Evolutionary conservation across 179 eudicot genomes (phyloP).

Genomic region (Actinidia chinensis): DNA sequence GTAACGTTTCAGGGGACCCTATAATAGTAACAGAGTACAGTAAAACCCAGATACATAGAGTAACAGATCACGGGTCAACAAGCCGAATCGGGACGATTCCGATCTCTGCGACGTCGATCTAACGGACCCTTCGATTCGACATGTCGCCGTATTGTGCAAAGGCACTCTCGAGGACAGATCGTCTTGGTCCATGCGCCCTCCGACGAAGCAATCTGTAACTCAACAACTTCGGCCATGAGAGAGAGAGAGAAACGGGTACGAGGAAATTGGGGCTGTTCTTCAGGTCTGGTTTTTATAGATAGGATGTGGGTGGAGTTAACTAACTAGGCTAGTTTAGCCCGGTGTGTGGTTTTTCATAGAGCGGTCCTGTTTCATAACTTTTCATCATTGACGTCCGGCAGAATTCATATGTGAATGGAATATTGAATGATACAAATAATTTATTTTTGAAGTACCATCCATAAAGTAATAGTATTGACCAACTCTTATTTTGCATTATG

Average conservation of each 20-base stretch:
- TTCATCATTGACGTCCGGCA: no score
- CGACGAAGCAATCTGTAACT: slow-evolving; percentile 90
- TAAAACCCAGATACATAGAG: slow-evolving; percentile 41
- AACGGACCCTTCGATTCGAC: slow-evolving; percentile 90
- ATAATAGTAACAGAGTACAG: slow-evolving; percentile 10
- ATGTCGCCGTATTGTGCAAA: slow-evolving; percentile 75
- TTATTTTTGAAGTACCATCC: no score
- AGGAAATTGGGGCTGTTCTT: no score
- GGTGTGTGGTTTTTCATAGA: no score
- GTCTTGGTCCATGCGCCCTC: slow-evolving; percentile 97
- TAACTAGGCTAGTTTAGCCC: no score
- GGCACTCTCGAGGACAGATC: slow-evolving; percentile 54
- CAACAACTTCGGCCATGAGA: slow-evolving; percentile 58
- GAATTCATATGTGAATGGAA: no score
- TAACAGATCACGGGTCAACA: slow-evolving; percentile 30
- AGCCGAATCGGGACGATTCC: slow-evolving; percentile 32
- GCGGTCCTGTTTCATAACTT: no score
- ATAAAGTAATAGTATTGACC: no score
- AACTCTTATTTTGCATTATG: no score
- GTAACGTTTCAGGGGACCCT: slow-evolving; percentile 47
- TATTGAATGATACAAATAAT: no score
- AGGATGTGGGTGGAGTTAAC: no score
- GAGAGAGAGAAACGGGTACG: background rate
- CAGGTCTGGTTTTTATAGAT: no score
- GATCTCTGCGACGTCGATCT: slow-evolving; percentile 32